A percentile compares a stretch with the other conserved stretches of the same genome.
Conservation (phyloP, 768 basidiomycete species). For the Cantharellus cinnabarinus region DNA sequence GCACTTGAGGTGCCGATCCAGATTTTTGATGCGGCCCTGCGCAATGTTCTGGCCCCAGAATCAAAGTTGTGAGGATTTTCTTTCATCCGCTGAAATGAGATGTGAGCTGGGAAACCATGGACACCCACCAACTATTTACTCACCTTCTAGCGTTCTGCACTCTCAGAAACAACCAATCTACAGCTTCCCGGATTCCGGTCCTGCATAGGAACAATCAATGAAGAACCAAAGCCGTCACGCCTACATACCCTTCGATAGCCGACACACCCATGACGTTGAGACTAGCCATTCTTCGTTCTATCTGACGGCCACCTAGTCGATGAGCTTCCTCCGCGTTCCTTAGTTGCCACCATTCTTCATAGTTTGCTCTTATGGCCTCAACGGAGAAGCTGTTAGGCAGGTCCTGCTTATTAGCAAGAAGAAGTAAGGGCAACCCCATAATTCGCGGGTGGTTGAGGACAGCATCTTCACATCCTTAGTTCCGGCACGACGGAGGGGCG, state of each 20-base stretch:
- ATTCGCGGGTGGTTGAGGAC: constrained; percentile 82
- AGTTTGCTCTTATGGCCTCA: constrained; percentile 76
- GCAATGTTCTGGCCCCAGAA: too few relatives aligned
- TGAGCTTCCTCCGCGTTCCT: constrained; percentile 25
- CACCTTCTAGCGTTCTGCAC: constrained; percentile 41
- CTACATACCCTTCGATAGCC: constrained; percentile 62
- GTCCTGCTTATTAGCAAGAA: constrained; percentile 95
- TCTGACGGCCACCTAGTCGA: constrained; percentile 31
- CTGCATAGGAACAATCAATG: constrained; percentile 20
- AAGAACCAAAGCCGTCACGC: constrained; percentile 9
- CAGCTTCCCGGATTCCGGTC: constrained; percentile 72
- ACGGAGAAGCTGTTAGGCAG: constrained; percentile 59
- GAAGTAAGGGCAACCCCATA: constrained; percentile 70
- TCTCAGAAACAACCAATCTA: constrained; percentile 86
- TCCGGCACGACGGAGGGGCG: neutral
- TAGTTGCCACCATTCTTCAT: constrained; percentile 67
- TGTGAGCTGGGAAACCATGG: neutral
- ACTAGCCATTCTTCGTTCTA: constrained; percentile 39
- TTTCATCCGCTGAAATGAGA: too few relatives aligned
- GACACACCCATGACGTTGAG: constrained; percentile 80
- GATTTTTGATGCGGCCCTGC: too few relatives aligned
- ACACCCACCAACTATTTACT: neutral
- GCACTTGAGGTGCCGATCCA: too few relatives aligned
- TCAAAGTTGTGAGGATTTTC: too few relatives aligned
- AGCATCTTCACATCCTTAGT: constrained; percentile 29